Conservation (phyloP, 108 stramenopile species). For the Fistulifera pelliculosa region DNA sequence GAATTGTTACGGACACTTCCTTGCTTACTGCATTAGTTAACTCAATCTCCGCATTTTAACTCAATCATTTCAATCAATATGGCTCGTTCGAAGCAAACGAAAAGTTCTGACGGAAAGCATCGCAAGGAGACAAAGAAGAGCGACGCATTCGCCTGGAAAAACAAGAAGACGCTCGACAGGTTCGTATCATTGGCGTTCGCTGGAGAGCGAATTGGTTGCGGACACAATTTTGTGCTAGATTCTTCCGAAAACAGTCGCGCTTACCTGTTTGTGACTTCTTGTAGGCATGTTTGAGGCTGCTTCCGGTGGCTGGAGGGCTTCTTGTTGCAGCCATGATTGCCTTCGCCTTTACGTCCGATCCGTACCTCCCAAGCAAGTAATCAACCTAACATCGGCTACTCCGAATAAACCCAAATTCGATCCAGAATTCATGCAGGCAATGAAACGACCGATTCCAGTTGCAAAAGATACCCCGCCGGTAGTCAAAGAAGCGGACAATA, state of each 20-base stretch:
- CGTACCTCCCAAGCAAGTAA: constrained; percentile 16
- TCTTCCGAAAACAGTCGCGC: too few relatives aligned
- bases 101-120: constrained; percentile 10
- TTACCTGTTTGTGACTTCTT: constrained; percentile 1
- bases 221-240: too few relatives aligned
- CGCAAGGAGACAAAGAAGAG: constrained; percentile 22
- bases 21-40: too few relatives aligned
- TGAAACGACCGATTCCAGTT: too few relatives aligned
- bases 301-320: constrained; percentile 18
- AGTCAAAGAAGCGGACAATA: too few relatives aligned
- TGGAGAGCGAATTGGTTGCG: too few relatives aligned
- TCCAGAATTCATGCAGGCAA: too few relatives aligned
- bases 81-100: constrained; percentile 17
- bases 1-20: too few relatives aligned
- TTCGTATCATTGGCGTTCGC: constrained; percentile 6
- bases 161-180: constrained; percentile 23
- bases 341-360: constrained; percentile 26
- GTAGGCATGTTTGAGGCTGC: constrained; percentile 18
- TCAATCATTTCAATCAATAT: constrained; percentile 1
- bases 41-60: too few relatives aligned
- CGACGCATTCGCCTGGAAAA: constrained; percentile 7
- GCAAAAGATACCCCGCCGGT: too few relatives aligned
- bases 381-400: neutral
- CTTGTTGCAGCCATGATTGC: constrained; percentile 12
- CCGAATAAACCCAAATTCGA: too few relatives aligned